Evolutionary conservation across 2,329 filamentous ascomycete species (phyloP), one percentile per base, ranked within the genome.

Genomic region (Neonectria magnoliae): DNA sequence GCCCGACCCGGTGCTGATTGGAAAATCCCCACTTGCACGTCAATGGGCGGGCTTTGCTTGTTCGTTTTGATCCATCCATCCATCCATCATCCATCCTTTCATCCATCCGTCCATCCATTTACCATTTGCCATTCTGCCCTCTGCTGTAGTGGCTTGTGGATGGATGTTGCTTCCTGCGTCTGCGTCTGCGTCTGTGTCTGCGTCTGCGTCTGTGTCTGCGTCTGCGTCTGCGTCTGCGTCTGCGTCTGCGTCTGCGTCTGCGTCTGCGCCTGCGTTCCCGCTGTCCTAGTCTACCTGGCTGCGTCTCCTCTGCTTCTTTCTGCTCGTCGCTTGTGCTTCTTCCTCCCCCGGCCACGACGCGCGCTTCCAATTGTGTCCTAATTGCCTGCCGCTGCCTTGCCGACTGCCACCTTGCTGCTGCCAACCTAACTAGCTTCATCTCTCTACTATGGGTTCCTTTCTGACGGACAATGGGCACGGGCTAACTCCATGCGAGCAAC

Each of bases 1-100:
- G 51, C 33, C 55, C 42, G 56, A 38, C 55, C 56, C 27, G 57
- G 60, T 63, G 60, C 50, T 63, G 60, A 63, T 63, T 63, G 48
- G 41, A 33, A 56, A 57, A 59, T 58, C 57, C n/a, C 60, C 60
- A 63, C 60, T 54, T 20, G 41, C 22, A 54, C 10, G 16, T 54
- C 36, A 22, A 53, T 33, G 41, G 41, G 16, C 25, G 25, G 25
- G 25, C 25, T 25, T n/a, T n/a, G 25, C 25, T 25, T 25, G 25
- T 5, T 52, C 31, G 55, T 33, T 59, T 55, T 47, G 50, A 48
- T 38, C 50, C 41, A 62, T 61, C 50, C 59, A 57, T 62, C 45
- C 27, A 53, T 47, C 25, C 41, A 42, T 31, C 36, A 62, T 54
- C 51, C 53, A 57, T 57, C 47, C 33, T 53, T 53, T 14, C 42